phyloP scores from a whole-genome alignment of 1,139 yeast species.

The Suhomyces atakaporum region DNA sequence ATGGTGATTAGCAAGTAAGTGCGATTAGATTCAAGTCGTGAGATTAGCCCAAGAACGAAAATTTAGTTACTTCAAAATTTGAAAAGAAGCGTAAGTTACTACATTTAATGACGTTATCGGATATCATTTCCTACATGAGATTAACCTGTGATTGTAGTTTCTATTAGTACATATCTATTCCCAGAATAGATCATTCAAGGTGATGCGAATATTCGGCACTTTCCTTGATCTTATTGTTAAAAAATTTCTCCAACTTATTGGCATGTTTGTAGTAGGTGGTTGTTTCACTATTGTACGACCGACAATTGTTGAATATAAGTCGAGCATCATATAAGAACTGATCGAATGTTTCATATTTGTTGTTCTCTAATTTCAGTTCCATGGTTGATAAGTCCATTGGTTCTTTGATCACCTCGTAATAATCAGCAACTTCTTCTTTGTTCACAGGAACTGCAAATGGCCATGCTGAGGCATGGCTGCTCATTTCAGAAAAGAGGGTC shows the following conservation, averaged over 20 bases:
- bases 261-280: slow-evolving; percentile 93
- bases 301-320: slow-evolving; percentile 85
- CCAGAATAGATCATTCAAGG: slow-evolving; percentile 27
- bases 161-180: slow-evolving; percentile 5
- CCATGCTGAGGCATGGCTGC: slow-evolving; percentile 98
- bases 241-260: slow-evolving; percentile 84
- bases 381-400: slow-evolving; percentile 98
- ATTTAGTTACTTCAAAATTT: too few species aligned
- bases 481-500: slow-evolving; percentile 80
- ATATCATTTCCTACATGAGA: too few species aligned
- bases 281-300: slow-evolving; percentile 83
- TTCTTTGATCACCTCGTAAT: slow-evolving; percentile 92
- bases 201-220: slow-evolving; percentile 66
- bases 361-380: slow-evolving; percentile 92
- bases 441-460: slow-evolving; percentile 94
- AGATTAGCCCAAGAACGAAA: too few species aligned
- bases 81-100: neutral
- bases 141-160: neutral
- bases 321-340: slow-evolving; percentile 88
- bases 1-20: slow-evolving; percentile 16
- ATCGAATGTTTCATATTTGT: slow-evolving; percentile 86
- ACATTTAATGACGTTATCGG: too few species aligned
- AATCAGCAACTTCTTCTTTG: slow-evolving; percentile 92
- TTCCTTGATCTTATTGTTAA: slow-evolving; percentile 78
- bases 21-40: too few species aligned